phyloP scores from a whole-genome alignment of 2,329 filamentous ascomycete genomes.

The Thelonectria olida region DNA sequence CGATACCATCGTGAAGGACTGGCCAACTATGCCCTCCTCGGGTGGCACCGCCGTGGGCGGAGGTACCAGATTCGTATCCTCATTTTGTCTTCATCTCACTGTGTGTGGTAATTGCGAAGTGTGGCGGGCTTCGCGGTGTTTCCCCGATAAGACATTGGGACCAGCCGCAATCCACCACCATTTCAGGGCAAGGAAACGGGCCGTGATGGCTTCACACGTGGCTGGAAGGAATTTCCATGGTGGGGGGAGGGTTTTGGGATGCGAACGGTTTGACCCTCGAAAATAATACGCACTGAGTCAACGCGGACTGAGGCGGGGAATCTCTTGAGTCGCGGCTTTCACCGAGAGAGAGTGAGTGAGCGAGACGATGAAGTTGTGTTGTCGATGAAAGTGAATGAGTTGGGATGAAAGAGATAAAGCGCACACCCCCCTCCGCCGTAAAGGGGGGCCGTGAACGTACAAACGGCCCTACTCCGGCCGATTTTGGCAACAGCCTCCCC shows the following conservation, averaged over 20 bases:
- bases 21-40: neutral
- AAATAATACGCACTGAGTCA: too few relatives aligned
- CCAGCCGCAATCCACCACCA: conserved; percentile 1
- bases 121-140: conserved; percentile 3
- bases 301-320: too few relatives aligned
- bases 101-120: neutral
- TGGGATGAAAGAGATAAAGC: conserved; percentile 26
- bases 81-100: neutral
- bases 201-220: conserved; percentile 6
- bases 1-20: neutral
- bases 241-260: neutral
- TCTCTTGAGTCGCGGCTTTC: too few relatives aligned
- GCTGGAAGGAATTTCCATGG: neutral
- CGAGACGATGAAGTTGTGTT: too few relatives aligned
- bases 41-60: neutral
- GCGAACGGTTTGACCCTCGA: too few relatives aligned
- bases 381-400: conserved; percentile 7
- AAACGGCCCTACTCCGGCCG: conserved; percentile 43
- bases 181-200: conserved; percentile 10
- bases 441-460: conserved; percentile 31
- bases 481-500: conserved; percentile 32
- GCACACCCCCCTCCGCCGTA: neutral
- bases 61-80: conserved; percentile 13
- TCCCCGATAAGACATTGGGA: conserved; percentile 13
- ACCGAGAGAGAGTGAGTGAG: too few relatives aligned